Evolutionary conservation across 257 asterid genomes (phyloP).

Genomic region (Ilex asprella): DNA sequence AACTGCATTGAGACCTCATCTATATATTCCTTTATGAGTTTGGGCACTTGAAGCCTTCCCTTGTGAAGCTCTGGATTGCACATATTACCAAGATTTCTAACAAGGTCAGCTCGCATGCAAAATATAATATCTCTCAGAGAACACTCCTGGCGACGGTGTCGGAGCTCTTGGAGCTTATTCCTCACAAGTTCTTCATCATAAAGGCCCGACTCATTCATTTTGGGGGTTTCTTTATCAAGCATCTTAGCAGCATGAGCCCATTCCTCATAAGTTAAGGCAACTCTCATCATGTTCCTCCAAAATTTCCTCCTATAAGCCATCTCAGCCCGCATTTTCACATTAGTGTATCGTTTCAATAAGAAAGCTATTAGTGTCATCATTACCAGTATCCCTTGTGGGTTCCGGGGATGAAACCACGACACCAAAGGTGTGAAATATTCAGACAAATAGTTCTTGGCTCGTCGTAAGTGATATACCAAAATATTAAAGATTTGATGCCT

Average conservation of each 20-base stretch:
- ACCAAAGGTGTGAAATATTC: slow-evolving; percentile 46
- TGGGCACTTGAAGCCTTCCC: slow-evolving; percentile 86
- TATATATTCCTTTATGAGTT: slow-evolving; percentile 80
- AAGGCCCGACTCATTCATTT: slow-evolving; percentile 63
- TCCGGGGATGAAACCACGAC: slow-evolving; percentile 85
- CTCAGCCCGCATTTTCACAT: slow-evolving; percentile 72
- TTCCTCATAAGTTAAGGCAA: slow-evolving; percentile 88
- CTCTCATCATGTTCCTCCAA: slow-evolving; percentile 93
- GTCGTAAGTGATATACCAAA: slow-evolving; percentile 28
- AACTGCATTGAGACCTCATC: slow-evolving; percentile 85
- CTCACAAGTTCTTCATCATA: slow-evolving; percentile 87
- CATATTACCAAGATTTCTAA: slow-evolving; percentile 88
- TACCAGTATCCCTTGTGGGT: slow-evolving; percentile 83
- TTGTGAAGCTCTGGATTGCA: slow-evolving; percentile 94
- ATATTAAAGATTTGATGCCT: slow-evolving; percentile 41
- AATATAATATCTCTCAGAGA: slow-evolving; percentile 84
- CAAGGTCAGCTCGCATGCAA: slow-evolving; percentile 87
- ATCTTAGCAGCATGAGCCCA: slow-evolving; percentile 98
- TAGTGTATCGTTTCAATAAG: slow-evolving; percentile 68
- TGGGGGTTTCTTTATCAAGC: slow-evolving; percentile 76
- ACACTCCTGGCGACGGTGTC: slow-evolving; percentile 78
- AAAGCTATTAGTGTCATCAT: slow-evolving; percentile 70
- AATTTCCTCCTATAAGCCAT: slow-evolving; percentile 88
- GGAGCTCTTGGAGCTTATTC: slow-evolving; percentile 78
- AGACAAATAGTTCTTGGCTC: slow-evolving; percentile 31